These are phyloP conservation scores for Lophiotrema nucula DNA, from an alignment of 495 filamentous ascomycete genomes.

Conservation along the genomic window DNA sequence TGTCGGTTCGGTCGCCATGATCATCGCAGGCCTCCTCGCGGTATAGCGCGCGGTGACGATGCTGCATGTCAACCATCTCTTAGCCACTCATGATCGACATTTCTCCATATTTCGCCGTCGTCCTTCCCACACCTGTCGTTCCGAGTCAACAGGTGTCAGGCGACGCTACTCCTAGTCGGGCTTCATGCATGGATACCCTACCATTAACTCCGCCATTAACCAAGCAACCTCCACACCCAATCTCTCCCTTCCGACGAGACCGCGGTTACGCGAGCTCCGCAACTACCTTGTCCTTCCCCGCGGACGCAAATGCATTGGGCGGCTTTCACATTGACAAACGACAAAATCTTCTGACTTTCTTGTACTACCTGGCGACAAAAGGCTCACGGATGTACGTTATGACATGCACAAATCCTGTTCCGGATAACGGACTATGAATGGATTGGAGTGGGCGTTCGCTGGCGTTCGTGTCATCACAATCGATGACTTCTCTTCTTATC, in stretches of 20 bases:
- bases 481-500: background rate
- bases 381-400: conserved; percentile 3
- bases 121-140: conserved; percentile 23
- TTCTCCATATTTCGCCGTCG: conserved; percentile 8
- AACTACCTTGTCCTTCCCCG: background rate
- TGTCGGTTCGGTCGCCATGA: conserved; percentile 1
- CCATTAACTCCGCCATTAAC: conserved; percentile 17
- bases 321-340: background rate
- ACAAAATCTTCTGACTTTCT: background rate
- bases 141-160: conserved; percentile 13
- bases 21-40: conserved; percentile 17
- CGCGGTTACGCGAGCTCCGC: conserved; percentile 12
- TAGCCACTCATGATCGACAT: conserved; percentile 19
- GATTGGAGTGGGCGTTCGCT: background rate
- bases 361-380: conserved; percentile 2
- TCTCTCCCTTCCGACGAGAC: conserved; percentile 12
- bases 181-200: conserved; percentile 34
- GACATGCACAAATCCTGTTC: background rate
- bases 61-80: conserved; percentile 9
- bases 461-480: background rate
- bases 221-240: conserved; percentile 3
- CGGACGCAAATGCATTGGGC: background rate
- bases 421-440: background rate
- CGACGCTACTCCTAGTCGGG: conserved; percentile 10
- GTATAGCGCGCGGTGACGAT: conserved; percentile 14